Evolutionary conservation across 2,329 filamentous ascomycete species (phyloP), one percentile per base, ranked within the genome.

Genomic region (Sporothrix sp.): DNA sequence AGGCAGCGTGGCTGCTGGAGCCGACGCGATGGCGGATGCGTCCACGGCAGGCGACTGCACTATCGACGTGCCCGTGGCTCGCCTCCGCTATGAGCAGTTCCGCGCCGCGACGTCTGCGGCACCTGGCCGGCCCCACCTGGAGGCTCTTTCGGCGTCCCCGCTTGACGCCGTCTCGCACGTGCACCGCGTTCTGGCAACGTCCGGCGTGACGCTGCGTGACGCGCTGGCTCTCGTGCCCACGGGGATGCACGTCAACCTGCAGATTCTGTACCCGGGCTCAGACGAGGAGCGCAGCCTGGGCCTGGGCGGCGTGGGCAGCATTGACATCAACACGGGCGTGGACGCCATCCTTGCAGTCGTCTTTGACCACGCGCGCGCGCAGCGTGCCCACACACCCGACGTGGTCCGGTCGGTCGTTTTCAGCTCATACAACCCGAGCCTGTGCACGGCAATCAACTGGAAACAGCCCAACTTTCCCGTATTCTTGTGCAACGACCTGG

Each of bases 401-500:
- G 79, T 82, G 14, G 82, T 93, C 58, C 77, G 90, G 36, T 95
- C 87, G 11, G 84, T 98, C 48, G 87, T 96, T 10, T 96, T 98
- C 65, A 94, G 87, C 60, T 95, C 88, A 20, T 95, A 91, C 67
- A 96, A 95, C 63, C 75, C 87, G 11, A 85, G 84, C 56, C 79
- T 97, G 18, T 98, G 93, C 68, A 94, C 87, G 14, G 90, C 91
- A 5, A 70, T 98, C 60, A 98, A 98, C 68, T 98, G 93, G 93
- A 98, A 98, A 67, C 93, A 98, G 66, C 93, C 93, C 2, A 98
- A 97, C 63, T 98, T 95, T 65, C 93, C 93, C 0, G 87, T 97
- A 0, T 86, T 98, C 59, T 75, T 97, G 42, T 96, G 90, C 70
- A 97, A 97, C 65, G 89, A 96, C 53, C 78, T 97, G 23, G 88